Conservation (phyloP, 768 basidiomycete species). For the Xerocomus potaroensis region DNA sequence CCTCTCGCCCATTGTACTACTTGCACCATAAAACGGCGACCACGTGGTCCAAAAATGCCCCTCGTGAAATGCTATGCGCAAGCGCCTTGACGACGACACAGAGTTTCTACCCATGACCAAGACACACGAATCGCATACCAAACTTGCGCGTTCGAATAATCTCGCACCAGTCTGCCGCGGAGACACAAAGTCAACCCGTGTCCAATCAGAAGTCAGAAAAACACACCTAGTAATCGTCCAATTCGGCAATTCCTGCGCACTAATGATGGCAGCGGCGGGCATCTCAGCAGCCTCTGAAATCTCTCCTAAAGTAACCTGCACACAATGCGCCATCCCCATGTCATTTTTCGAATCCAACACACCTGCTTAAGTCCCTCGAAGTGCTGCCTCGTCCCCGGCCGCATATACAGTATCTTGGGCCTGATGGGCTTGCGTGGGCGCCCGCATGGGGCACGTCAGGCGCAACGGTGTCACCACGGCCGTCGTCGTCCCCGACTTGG, state of each 20-base stretch:
- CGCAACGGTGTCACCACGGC: neutral
- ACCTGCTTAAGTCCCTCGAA: conserved; percentile 16
- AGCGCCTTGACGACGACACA: conserved; percentile 73
- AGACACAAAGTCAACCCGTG: neutral
- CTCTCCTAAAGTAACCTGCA: conserved; percentile 21
- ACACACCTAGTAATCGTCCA: conserved; percentile 73
- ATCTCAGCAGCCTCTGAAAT: conserved; percentile 24
- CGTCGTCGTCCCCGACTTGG: too few relatives aligned
- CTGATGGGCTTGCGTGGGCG: conserved; percentile 15
- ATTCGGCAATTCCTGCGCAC: conserved; percentile 42
- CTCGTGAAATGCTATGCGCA: conserved; percentile 52
- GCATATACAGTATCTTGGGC: conserved; percentile 22
- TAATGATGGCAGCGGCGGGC: conserved; percentile 6
- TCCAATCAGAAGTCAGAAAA: neutral
- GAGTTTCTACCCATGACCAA: conserved; percentile 65
- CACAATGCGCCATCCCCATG: conserved; percentile 17
- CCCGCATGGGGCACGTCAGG: conserved; percentile 3
- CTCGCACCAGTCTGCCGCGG: conserved; percentile 50
- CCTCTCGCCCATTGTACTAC: conserved; percentile 60
- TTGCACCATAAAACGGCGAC: conserved; percentile 72
- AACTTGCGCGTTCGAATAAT: conserved; percentile 67
- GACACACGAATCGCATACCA: conserved; percentile 70
- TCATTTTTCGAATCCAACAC: conserved; percentile 15
- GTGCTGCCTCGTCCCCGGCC: conserved; percentile 20
- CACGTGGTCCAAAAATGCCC: conserved; percentile 66